Evolutionary conservation across 257 asterid genomes (phyloP), one percentile per base, ranked within the genome.

Genomic region (Scutellaria minor): DNA sequence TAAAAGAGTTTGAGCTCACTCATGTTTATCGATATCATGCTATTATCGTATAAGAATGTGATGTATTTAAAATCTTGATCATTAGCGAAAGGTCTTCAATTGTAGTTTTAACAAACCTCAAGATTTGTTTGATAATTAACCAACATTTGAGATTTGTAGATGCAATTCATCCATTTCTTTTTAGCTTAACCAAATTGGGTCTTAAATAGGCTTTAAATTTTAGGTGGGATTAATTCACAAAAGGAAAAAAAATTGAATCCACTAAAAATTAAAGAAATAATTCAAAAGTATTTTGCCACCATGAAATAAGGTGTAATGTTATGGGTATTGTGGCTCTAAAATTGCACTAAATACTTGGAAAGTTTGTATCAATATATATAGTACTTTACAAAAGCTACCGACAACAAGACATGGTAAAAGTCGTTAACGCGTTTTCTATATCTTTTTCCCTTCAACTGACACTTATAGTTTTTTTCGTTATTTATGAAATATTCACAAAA

Each of bases 311-410:
- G 64, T 13, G 59, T 53, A 53, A 81, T 45, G 20, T 64, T 24
- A 62, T 72, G 59, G 74, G 53, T 44, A 40, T 27, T 73, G 81
- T 81, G 81, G 77, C 77, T 74, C 53, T 68, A 4, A 41, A 65
- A 70, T 71, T 72, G 81, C 81, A 82, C 81, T 70, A 37, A 73
- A 64, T 64, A 22, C 58, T 22, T 59, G 35, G 40, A 53, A 59
- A 44, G 44, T 13, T 22, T 22, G 52, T 46, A 9, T 57, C 6
- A 31, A 44, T 68, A 73, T 22, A 48, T 63, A 74, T 42, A 53
- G 54, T 57, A 53, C 77, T 79, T 79, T 69, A 70, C 78, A 67
- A 72, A 78, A 78, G 78, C 79, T 18, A 65, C 83, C 83, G 80
- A 82, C 83, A 73, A 65, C 42, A 44, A 57, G 61, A 68, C 9